Conservation (phyloP, 257 asterid genomes). For the Gentiana macrophylla region DNA sequence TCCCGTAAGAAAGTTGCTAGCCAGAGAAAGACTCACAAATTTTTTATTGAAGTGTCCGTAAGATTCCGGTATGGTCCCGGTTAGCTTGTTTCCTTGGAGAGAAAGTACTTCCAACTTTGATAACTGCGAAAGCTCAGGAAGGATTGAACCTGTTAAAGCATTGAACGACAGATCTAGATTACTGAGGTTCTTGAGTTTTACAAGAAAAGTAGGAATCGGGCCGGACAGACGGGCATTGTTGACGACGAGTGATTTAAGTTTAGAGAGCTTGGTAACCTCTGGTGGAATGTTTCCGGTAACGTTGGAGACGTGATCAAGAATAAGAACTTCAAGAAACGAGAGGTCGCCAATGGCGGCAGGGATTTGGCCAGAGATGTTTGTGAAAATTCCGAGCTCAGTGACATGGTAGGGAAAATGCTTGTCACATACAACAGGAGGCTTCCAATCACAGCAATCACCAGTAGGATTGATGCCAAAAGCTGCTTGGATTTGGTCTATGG, state of each 20-base stretch:
- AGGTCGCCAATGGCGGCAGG: too few relatives aligned
- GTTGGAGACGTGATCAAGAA: too few relatives aligned
- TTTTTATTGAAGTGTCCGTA: slow-evolving; percentile 26
- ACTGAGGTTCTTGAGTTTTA: slow-evolving; percentile 18
- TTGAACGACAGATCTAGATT: slow-evolving; percentile 33
- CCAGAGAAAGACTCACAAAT: slow-evolving; percentile 25
- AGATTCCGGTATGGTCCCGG: slow-evolving; percentile 38
- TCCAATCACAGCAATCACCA: too few relatives aligned
- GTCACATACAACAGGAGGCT: too few relatives aligned
- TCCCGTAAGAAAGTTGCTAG: slow-evolving; percentile 44
- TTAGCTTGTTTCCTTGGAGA: slow-evolving; percentile 38
- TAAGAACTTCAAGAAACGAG: too few relatives aligned
- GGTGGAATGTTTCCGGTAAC: too few relatives aligned
- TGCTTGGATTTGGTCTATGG: too few relatives aligned
- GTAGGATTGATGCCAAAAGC: too few relatives aligned
- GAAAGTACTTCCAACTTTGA: slow-evolving; percentile 18
- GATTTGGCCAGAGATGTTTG: too few relatives aligned
- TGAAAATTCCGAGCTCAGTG: too few relatives aligned
- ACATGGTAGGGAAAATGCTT: too few relatives aligned
- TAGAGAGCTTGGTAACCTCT: too few relatives aligned
- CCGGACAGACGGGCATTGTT: slow-evolving; percentile 9
- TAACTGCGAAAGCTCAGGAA: slow-evolving; percentile 23
- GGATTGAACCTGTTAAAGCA: slow-evolving; percentile 34
- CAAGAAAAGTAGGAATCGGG: slow-evolving; percentile 30
- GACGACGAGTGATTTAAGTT: background rate